Percentiles rank a stretch among this genome's conserved stretches.
Conservation (phyloP, 768 basidiomycete species). For the Amanita molliuscula region DNA sequence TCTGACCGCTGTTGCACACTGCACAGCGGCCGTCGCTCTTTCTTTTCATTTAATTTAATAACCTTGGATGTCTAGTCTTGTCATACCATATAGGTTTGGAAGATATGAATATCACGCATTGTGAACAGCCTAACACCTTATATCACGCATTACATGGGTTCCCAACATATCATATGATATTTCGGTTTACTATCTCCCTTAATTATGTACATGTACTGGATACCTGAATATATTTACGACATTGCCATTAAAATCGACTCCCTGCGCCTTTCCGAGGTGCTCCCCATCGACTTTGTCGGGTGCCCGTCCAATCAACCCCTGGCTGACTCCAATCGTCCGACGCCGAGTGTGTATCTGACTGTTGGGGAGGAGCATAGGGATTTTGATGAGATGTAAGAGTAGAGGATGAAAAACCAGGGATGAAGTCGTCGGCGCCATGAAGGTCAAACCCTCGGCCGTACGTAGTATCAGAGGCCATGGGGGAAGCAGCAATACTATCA, state of each 20-base stretch:
- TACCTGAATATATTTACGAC: background rate
- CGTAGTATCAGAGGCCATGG: slow-evolving; percentile 7
- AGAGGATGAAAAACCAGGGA: slow-evolving; percentile 46
- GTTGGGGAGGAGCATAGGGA: slow-evolving; percentile 22
- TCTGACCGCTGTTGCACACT: background rate
- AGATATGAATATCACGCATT: background rate
- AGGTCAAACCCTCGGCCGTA: slow-evolving; percentile 14
- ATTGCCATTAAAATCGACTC: slow-evolving; percentile 11
- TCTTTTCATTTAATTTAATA: background rate
- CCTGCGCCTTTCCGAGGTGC: slow-evolving; percentile 14
- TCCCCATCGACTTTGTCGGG: slow-evolving; percentile 21
- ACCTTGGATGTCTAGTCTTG: background rate
- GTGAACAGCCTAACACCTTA: background rate
- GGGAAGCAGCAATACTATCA: slow-evolving; percentile 13
- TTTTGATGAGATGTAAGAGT: slow-evolving; percentile 26
- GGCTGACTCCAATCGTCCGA: slow-evolving; percentile 22
- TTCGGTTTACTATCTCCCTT: background rate
- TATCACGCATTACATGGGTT: background rate
- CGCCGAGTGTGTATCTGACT: slow-evolving; percentile 39
- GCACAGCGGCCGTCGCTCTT: background rate
- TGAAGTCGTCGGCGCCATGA: slow-evolving; percentile 44
- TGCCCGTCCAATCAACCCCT: slow-evolving; percentile 20
- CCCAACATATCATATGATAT: background rate
- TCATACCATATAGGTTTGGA: background rate
- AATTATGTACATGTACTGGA: background rate